Evolutionary conservation across 352 stramenopile genomes (phyloP), one percentile per base, ranked within the genome.

Genomic region (Pythium biforme): DNA sequence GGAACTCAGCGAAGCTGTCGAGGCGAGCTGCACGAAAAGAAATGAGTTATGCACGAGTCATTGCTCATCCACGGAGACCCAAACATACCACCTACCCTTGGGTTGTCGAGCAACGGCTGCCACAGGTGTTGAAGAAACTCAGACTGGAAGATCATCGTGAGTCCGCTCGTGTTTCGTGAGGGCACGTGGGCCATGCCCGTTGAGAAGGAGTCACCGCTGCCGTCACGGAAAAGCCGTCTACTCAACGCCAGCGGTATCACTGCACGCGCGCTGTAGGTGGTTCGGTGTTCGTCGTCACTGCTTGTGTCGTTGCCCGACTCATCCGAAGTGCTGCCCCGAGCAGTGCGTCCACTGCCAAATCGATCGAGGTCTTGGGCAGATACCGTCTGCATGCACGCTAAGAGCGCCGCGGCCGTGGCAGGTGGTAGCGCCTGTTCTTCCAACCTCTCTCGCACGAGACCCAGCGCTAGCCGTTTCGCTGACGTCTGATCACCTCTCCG

Each of bases 91-190:
- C 76, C 15, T 72, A 89, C 83, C 64, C 47, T 50, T 9, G 63
- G 54, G n/a, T 77, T 53, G 39, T 72, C 66, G 2, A 90, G 69
- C 33, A 90, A 69, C 9, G 45, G 46, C 34, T 69, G 68, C 83
- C 83, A 92, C 22, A 90, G 62, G 47, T 86, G 50, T 5, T 70
- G 59, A 15, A 77, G 77, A 62, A 92, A 83, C 1, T 92, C 83
- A n/a, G 67, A 52, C 43, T 92, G 83, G 20, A 75, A 66, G 14
- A 89, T 74, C 20, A 83, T 60, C 10, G 81, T 48, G 37, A 84
- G 72, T 0, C 80, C 81, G 34, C 61, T 69, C 17, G 51, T 55
- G 55, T 88, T 90, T 25, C 75, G 55, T 3, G 55, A 50, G 6
- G 48, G 27, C 11, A 53, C 20, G 9, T 50, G 31, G 1, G n/a